These are phyloP conservation scores for Malania oleifera DNA, from an alignment of 164 flowering plant genomes.

Conservation along the genomic window DNA sequence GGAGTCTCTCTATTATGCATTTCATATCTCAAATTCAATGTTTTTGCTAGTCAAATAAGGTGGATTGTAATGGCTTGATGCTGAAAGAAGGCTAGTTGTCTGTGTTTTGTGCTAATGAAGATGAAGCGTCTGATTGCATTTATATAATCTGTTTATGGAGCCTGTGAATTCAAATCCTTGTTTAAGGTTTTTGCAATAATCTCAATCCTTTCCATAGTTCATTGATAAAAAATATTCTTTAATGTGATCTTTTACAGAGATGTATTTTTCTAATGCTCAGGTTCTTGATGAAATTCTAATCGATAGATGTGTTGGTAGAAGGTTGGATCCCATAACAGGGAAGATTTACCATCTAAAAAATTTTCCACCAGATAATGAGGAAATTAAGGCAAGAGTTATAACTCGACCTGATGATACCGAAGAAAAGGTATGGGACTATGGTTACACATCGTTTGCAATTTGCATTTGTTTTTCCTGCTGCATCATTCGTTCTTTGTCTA, in stretches of 20 bases:
- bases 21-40: too few species aligned
- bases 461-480: background rate
- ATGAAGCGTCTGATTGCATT: background rate
- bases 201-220: background rate
- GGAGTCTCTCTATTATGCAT: too few species aligned
- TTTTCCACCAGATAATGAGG: slow-evolving; percentile 82
- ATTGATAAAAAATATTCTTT: background rate
- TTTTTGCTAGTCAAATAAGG: too few species aligned
- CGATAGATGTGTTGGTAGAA: slow-evolving; percentile 89
- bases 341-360: slow-evolving; percentile 74
- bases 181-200: background rate
- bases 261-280: slow-evolving; percentile 38
- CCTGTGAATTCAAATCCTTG: background rate
- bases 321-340: slow-evolving; percentile 84
- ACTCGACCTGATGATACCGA: slow-evolving; percentile 86
- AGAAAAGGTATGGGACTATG: slow-evolving; percentile 78
- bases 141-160: background rate
- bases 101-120: background rate
- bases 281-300: slow-evolving; percentile 93
- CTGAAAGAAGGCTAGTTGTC: background rate
- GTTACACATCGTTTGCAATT: background rate
- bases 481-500: background rate
- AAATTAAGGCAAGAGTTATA: slow-evolving; percentile 65
- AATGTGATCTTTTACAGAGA: slow-evolving; percentile 10
- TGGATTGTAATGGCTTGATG: background rate